Conservation (phyloP, 495 filamentous ascomycete genomes). For the Trichoderma asperelloides region DNA sequence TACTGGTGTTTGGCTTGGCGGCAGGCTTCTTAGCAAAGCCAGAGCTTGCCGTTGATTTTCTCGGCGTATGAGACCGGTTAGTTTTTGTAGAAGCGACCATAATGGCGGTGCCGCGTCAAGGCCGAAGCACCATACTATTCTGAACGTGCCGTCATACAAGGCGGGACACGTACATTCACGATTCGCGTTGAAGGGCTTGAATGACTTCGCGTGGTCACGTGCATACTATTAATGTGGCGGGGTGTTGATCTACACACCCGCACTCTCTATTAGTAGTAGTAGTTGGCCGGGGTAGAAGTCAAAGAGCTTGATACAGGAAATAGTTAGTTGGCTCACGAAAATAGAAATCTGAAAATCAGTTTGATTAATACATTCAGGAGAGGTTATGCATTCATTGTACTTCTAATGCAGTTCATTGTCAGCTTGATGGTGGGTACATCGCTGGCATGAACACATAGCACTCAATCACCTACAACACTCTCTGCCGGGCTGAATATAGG, state of each 20-base stretch:
- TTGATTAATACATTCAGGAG: too few species aligned
- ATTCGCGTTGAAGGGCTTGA: background rate
- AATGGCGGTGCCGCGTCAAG: background rate
- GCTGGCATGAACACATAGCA: too few species aligned
- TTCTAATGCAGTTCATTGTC: too few species aligned
- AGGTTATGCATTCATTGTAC: too few species aligned
- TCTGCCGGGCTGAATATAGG: background rate
- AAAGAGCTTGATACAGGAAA: too few species aligned
- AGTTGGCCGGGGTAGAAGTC: background rate
- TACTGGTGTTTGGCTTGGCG: conserved; percentile 9
- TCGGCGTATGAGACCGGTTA: background rate
- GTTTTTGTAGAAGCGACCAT: conserved; percentile 4
- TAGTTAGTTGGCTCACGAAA: too few species aligned
- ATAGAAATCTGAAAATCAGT: too few species aligned
- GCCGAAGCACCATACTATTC: background rate
- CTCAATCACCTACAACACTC: too few species aligned
- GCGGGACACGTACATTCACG: background rate
- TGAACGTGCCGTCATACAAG: background rate
- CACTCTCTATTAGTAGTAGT: too few species aligned
- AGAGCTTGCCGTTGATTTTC: background rate
- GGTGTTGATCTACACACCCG: background rate
- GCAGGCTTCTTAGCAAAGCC: background rate
- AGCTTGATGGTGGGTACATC: too few species aligned
- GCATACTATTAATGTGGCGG: background rate
- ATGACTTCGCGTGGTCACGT: background rate